These are phyloP conservation scores for Fistulinella cinereoalba DNA, from an alignment of 1,284 basidiomycete genomes.

Conservation along the genomic window DNA sequence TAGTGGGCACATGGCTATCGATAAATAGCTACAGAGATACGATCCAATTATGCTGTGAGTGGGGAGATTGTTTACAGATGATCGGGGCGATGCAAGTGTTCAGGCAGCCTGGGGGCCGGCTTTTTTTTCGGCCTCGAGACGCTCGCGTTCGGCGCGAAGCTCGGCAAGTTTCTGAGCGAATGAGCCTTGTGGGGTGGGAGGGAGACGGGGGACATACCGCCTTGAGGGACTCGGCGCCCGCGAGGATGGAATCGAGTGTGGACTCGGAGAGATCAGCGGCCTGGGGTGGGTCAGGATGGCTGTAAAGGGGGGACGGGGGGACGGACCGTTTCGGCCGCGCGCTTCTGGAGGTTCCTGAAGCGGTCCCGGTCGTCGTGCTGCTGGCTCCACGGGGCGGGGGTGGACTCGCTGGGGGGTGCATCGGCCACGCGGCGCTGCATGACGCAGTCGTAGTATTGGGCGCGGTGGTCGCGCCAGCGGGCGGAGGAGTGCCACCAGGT, in stretches of 20 bases:
- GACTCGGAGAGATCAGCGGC: conserved; percentile 64
- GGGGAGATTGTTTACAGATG: conserved; percentile 24
- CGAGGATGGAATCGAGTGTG: conserved; percentile 60
- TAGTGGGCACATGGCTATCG: no score
- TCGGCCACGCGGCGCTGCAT: conserved; percentile 6
- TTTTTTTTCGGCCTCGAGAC: conserved; percentile 42
- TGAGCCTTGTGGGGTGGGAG: not conserved
- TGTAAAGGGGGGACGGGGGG: not conserved
- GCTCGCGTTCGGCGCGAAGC: conserved; percentile 53
- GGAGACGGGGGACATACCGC: conserved; percentile 41
- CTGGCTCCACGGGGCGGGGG: conserved; percentile 24
- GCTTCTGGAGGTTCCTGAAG: conserved; percentile 44
- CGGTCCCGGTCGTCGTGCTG: conserved; percentile 41
- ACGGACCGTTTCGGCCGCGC: conserved; percentile 56
- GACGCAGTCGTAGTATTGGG: conserved; percentile 17
- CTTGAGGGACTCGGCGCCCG: conserved; percentile 57
- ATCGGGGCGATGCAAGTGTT: conserved; percentile 18
- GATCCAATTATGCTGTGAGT: conserved; percentile 28
- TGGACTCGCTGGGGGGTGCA: conserved; percentile 2
- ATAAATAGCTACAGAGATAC: conserved; percentile 22
- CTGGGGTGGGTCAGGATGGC: conserved; percentile 34
- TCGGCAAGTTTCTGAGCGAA: conserved; percentile 56
- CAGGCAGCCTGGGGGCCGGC: conserved; percentile 21
- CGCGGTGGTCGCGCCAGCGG: conserved; percentile 25
- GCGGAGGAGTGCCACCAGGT: conserved; percentile 42